phyloP scores from a whole-genome alignment of 2,329 filamentous ascomycete genomes.

The Cordyceps farinosa region DNA sequence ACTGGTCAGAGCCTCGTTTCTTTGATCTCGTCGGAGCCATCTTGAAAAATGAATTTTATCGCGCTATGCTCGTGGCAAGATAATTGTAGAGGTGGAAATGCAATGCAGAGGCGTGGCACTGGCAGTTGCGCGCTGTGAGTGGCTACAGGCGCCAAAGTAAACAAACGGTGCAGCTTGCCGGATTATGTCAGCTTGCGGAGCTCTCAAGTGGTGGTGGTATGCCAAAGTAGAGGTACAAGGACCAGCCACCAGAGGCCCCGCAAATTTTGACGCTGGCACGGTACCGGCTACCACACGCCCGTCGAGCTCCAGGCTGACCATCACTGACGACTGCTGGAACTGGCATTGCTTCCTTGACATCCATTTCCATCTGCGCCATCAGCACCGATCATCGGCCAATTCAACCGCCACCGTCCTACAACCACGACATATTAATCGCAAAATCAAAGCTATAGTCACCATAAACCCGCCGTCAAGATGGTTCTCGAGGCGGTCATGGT shows the following conservation, averaged over 20 bases:
- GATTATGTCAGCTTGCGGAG: slow-evolving; percentile 19
- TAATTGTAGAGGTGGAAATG: background rate
- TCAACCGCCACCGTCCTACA: background rate
- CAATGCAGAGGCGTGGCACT: slow-evolving; percentile 2
- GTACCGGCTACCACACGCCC: slow-evolving; percentile 1
- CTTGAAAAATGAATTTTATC: background rate
- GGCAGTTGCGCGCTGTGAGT: slow-evolving; percentile 16
- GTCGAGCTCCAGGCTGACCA: slow-evolving; percentile 19
- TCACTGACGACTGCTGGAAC: slow-evolving; percentile 19
- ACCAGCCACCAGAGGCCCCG: background rate
- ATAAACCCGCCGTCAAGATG: slow-evolving; percentile 64
- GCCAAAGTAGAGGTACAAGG: slow-evolving; percentile 10
- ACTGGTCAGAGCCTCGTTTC: slow-evolving; percentile 15
- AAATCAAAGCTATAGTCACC: slow-evolving; percentile 4
- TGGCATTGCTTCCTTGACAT: slow-evolving; percentile 14
- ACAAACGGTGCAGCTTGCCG: slow-evolving; percentile 21
- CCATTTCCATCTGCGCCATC: slow-evolving; percentile 9
- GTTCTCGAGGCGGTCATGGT: slow-evolving; percentile 99
- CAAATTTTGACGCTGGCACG: background rate
- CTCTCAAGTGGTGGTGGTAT: slow-evolving; percentile 12
- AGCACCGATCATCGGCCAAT: slow-evolving; percentile 7
- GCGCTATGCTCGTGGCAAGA: background rate
- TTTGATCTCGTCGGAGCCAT: slow-evolving; percentile 19
- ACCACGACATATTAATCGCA: background rate
- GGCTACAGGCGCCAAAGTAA: slow-evolving; percentile 20